Evolutionary conservation across 331 rosid genomes (phyloP), one percentile per base, ranked within the genome.

Genomic region (Saraca asoca): DNA sequence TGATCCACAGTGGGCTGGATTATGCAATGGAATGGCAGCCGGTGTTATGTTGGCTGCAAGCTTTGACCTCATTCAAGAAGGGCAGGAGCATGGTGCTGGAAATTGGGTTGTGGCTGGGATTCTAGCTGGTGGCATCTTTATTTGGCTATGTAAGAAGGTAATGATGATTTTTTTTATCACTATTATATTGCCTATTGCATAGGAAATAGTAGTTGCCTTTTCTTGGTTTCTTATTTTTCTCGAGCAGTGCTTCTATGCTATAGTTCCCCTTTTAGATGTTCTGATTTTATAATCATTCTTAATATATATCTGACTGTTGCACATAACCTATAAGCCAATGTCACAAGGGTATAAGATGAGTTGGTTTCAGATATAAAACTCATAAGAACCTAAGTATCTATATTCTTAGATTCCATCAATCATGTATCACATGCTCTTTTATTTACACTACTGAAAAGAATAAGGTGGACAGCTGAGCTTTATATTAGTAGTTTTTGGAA

Each of bases 31-130:
- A 79, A 90, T 94, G 94, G 99, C 97, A 50, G 95, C 99, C 24
- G 99, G 99, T 82, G 99, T 94, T 52, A 94, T 90, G 97, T 78
- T 94, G 87, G 96, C 97, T 71, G 97, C 97, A 6, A 94, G 99
- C 84, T 94, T 94, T 76, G 97, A 90, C 71, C 87, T 94, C 13
- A 68, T 94, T 35, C 92, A 86, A 81, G 99, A 94, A 80, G 98
- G 98, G 72, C 98, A 83, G 80, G 96, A 73, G 2, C 87, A 73
- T 79, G 96, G 91, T 65, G 77, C 95, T 62, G 95, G 99, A 19
- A 90, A 72, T 71, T 93, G 97, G 99, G 99, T 94, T 72, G 95
- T 90, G 60, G 49, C 74, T 67, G 99, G 99, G 67, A 80, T 94
- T 71, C 72, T 94, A 69, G 81, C 95, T 43, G 99, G 97, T 39